phyloP scores from a whole-genome alignment of 352 stramenopile genomes.

The Phytophthora pisi region DNA sequence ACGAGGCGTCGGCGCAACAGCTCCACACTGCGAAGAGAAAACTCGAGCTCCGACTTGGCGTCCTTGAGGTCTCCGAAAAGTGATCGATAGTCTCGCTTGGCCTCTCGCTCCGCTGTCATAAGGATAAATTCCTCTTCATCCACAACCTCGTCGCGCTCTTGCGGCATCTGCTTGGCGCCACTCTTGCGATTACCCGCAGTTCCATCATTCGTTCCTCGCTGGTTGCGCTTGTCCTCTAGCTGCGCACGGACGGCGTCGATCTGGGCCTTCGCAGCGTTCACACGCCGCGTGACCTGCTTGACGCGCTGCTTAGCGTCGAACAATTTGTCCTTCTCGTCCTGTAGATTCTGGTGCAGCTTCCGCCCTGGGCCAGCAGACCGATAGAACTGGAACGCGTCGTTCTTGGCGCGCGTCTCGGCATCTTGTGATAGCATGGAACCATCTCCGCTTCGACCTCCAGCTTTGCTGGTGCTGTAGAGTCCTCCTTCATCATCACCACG shows the following conservation, averaged over 20 bases:
- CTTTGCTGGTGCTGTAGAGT: conserved; percentile 10
- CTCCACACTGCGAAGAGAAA: conserved; percentile 71
- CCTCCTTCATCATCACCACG: conserved; percentile 31
- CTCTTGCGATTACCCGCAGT: conserved; percentile 3
- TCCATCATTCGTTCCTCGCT: conserved; percentile 19
- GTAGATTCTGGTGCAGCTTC: conserved; percentile 62
- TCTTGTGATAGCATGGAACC: conserved; percentile 18
- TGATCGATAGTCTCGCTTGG: conserved; percentile 84
- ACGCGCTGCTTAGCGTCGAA: conserved; percentile 75
- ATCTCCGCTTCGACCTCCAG: conserved; percentile 1
- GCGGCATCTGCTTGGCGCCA: conserved; percentile 11
- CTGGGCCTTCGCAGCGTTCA: conserved; percentile 82
- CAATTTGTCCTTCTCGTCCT: conserved; percentile 78
- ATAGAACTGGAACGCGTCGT: conserved; percentile 76
- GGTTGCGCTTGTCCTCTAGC: conserved; percentile 69
- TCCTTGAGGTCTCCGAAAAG: conserved; percentile 89
- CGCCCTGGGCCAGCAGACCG: conserved; percentile 57
- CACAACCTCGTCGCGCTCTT: conserved; percentile 78
- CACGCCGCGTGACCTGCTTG: conserved; percentile 66
- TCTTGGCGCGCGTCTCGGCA: conserved; percentile 46
- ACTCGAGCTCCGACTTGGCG: conserved; percentile 71
- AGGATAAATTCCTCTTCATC: conserved; percentile 93
- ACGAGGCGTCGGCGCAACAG: conserved; percentile 78
- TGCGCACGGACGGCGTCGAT: conserved; percentile 73
- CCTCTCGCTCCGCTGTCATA: conserved; percentile 83